phyloP scores from a whole-genome alignment of 176 grass and related monocot genomes.

The Rhipidocladum racemiflorum region DNA sequence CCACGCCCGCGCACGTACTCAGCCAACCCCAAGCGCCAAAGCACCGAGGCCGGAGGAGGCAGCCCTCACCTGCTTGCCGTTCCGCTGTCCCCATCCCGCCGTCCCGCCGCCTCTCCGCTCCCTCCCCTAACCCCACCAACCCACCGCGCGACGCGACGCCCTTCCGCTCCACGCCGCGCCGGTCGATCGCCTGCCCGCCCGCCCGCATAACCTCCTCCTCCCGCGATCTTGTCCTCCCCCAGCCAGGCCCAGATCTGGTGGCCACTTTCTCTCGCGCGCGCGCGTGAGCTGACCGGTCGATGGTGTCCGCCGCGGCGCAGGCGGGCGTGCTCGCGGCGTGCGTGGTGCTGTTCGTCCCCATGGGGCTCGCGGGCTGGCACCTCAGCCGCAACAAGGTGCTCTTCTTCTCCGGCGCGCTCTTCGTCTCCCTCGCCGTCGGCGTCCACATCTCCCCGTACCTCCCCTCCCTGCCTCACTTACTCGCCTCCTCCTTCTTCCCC shows the following conservation, averaged over 20 bases:
- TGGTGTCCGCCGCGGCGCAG: constrained; percentile 55
- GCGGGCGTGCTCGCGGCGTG: constrained; percentile 73
- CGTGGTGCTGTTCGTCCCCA: constrained; percentile 90
- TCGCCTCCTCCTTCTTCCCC: constrained; percentile 47
- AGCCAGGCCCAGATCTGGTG: constrained; percentile 15
- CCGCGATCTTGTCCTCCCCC: not conserved
- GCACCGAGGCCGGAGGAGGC: constrained; percentile 1
- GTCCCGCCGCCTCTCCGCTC: not conserved
- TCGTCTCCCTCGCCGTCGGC: constrained; percentile 88
- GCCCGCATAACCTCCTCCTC: constrained; percentile 9
- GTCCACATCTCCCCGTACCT: constrained; percentile 87
- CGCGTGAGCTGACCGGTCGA: constrained; percentile 5
- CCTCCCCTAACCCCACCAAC: constrained; percentile 2
- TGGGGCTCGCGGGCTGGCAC: constrained; percentile 92
- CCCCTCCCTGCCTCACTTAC: constrained; percentile 61
- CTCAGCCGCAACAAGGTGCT: constrained; percentile 98
- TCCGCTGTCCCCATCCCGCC: constrained; percentile 47
- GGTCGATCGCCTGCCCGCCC: not conserved
- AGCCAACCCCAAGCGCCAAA: not conserved
- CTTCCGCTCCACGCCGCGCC: not conserved
- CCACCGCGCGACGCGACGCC: constrained; percentile 34
- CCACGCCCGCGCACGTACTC: constrained; percentile 5
- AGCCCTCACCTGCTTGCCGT: constrained; percentile 28
- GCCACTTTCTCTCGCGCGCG: not conserved
- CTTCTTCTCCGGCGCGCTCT: constrained; percentile 93